Evolutionary conservation across 2,329 filamentous ascomycete species (phyloP).

Genomic region (Fulvia fulva): DNA sequence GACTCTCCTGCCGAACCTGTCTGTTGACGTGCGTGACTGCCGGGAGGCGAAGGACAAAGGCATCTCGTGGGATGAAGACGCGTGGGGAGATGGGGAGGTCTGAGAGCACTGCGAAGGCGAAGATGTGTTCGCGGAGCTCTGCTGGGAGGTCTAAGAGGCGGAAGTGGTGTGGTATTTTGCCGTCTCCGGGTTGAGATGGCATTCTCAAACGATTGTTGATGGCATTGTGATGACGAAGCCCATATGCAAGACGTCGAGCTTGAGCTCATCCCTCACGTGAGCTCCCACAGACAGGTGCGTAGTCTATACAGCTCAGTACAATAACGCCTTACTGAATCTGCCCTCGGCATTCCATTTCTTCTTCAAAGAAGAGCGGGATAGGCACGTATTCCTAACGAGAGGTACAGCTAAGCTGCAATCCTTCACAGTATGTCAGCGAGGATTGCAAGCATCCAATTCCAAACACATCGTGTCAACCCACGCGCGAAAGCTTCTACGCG

Average conservation of each 20-base stretch:
- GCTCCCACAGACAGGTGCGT: neutral
- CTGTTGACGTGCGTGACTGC: neutral
- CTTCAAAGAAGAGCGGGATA: neutral
- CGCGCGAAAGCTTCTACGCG: no score
- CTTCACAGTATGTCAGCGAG: neutral
- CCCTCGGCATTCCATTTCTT: neutral
- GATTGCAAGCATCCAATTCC: neutral
- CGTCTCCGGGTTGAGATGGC: neutral
- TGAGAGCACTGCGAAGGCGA: neutral
- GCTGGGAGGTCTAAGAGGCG: neutral
- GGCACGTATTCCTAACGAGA: no score
- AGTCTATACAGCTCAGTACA: neutral
- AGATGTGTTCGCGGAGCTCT: conserved; percentile 1
- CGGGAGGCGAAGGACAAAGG: conserved; percentile 3
- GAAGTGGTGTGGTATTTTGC: neutral
- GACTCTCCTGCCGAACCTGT: neutral
- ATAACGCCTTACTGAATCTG: neutral
- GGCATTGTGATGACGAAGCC: neutral
- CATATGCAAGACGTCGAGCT: neutral
- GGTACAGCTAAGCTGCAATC: neutral
- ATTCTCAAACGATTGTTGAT: neutral
- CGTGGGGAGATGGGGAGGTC: neutral
- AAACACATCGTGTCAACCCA: no score
- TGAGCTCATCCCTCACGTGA: neutral
- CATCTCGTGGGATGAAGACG: conserved; percentile 3